Base-by-base conservation (phyloP, 805 yeast species). In the Yarrowia divulgata region DNA sequence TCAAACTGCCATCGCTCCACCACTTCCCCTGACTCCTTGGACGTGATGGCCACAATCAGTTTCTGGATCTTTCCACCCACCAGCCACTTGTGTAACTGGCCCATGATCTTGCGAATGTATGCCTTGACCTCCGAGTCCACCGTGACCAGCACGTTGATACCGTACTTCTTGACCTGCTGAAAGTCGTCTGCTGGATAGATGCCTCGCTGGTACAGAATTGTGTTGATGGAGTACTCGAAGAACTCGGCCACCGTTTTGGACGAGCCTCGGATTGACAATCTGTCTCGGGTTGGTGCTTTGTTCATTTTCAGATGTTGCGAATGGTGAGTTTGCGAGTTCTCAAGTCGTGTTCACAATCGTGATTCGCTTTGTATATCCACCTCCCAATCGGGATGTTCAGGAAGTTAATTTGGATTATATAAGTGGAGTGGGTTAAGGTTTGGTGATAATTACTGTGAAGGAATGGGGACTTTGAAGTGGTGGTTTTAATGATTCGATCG, bases 1-100 rank as follows among this genome's bases (percentile, higher is more conserved):
- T 86, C 85, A 75, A 93, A 93, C 74, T 91, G 91, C 98, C 98
- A 93, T 68, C 91, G 80, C 77, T 93, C 98, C 1, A 88, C 88
- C 1, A 83, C 85, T 42, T 89, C 92, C 0, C 87, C 87, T 0
- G 87, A 82, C 49, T 86, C 87, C 72, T 88, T 88, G 37, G 88
- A 84, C 1, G 92, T 80, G n/a, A 93, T 87, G 10, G 87, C 93
- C 43, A 94, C 81, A 2, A 90, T 88, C 48, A 93, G 78, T 72
- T 87, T 85, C 32, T 88, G 84, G 42, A 94, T 86, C 70, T 85
- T 85, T 12, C 89, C 90, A 0, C 88, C 86, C 63, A 85, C 82
- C 1, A 93, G 83, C 97, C 97, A 92, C 72, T 81, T 71, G 63
- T 86, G 87, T 19, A 91, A 81, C 75, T 91, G 97, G 8, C 77